Base-by-base conservation (phyloP, 495 filamentous ascomycete species). In the Parachaetomium inaequale region DNA sequence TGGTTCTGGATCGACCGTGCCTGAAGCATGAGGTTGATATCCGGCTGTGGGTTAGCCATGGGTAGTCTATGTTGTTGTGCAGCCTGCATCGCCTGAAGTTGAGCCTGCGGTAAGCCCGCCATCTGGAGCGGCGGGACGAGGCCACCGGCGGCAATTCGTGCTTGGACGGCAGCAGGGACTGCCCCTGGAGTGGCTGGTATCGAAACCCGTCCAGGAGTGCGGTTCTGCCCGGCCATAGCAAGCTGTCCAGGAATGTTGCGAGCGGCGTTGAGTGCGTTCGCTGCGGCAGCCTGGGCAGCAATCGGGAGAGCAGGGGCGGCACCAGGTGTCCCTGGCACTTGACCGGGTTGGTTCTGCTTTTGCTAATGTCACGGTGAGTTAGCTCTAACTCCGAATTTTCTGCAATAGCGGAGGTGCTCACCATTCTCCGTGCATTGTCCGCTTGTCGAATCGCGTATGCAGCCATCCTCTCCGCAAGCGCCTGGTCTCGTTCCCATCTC, bases 401-500 rank as follows among this genome's bases (percentile, higher is more conserved):
- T 65, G 53, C 6, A 36, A 21, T 17, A 34, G 6, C n/a, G 8
- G 32, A 21, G 10, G 42, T 12, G 7, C 77, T 67, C 83, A 90
- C 88, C 75, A 66, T 17, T 82, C 67, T 81, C 71, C 59, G 76
- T 70, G 46, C 68, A 31, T 55, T 61, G 63, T 82, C 80, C 59
- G 81, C 75, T 59, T 81, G 78, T 52, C 90, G 87, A 68, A 86
- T 81, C 25, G 86, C 83, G 61, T 89, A 85, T 31, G 84, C 79
- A 64, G 85, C 82, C 74, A 91, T 85, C 66, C 85, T 84, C 75
- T 96, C 91, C 45, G 84, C 82, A 47, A 90, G 72, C 62, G 90
- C 89, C 66, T 89, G 74, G 59, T 97, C 93, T 34, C 88, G 85
- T 59, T 97, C 92, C 71, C 87, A 85, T 71, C 93, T 92, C 68